These are phyloP conservation scores for Picea mariana DNA, from an alignment of 83 land plant genomes.

Conservation along the genomic window DNA sequence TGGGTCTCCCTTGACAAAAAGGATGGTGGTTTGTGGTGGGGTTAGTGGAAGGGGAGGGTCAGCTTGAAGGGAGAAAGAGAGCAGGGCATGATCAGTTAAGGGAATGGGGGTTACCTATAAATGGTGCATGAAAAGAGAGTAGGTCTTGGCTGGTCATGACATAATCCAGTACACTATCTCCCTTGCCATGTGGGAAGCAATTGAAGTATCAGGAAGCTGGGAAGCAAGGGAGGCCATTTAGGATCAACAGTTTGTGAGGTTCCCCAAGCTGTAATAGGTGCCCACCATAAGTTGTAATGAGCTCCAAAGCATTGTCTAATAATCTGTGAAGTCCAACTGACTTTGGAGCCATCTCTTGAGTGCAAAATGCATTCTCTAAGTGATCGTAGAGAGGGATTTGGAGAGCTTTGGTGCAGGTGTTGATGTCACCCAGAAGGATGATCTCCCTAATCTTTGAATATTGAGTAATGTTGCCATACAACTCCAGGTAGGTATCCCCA, in stretches of 20 bases:
- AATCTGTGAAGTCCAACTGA: neutral
- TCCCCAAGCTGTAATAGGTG: neutral
- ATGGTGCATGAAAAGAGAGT: too few species aligned
- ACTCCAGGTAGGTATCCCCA: too few species aligned
- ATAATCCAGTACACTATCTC: neutral
- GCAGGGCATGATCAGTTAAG: neutral
- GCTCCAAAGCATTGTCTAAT: too few species aligned
- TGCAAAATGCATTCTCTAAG: neutral
- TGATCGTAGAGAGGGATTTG: too few species aligned
- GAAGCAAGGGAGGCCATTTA: neutral
- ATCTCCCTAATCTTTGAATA: too few species aligned
- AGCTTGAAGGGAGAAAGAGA: neutral
- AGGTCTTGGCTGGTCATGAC: neutral
- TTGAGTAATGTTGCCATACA: too few species aligned
- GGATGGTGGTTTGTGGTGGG: neutral
- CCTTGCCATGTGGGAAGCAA: neutral
- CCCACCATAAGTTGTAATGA: too few species aligned
- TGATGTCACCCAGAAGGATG: too few species aligned
- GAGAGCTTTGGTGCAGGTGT: too few species aligned
- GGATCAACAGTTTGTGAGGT: neutral
- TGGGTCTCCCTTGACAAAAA: too few species aligned
- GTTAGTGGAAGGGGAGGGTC: neutral
- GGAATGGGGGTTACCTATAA: neutral
- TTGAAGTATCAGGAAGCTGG: neutral
- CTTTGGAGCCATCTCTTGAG: neutral